Evolutionary conservation across 2,329 filamentous ascomycete species (phyloP), one percentile per base, ranked within the genome.

Genomic region (Penicillium sp.): DNA sequence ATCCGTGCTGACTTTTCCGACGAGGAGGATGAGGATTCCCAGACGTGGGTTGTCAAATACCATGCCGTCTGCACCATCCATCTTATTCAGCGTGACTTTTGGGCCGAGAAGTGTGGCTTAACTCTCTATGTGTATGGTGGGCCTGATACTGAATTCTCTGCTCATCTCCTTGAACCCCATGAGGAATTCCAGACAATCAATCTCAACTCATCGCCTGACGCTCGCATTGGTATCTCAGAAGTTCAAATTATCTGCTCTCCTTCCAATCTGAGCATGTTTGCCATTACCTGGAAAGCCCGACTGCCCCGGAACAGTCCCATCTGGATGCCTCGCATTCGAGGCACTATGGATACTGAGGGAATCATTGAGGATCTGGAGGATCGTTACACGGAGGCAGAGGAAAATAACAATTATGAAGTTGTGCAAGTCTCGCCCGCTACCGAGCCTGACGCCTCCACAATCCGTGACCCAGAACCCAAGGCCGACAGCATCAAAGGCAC

Each of bases 61-160:
- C 56, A 65, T 43, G 68, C 68, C 3, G 47, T 68, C 9, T 73
- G 69, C 51, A 69, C 64, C 0, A 40, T 73, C 26, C 60, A 57
- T 18, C 57, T 69, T 18, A 56, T 67, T 33, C 63, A 70, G 25
- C 65, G 64, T 33, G 61, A 57, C 31, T 67, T 73, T 37, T 71
- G 65, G 62, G 57, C 68, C 6, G 63, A 72, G 33, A 63, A 59
- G 47, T 73, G 71, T 44, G 64, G 62, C n/a, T 61, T 73, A 31
- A 46, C 49, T 18, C 48, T 73, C 26, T 53, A 62, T 31, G 31
- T 73, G 14, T 58, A 71, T 37, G 70, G 69, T 6, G 71, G 69
- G 1, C 70, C 69, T 18, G 60, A 66, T 1, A 65, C 67, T 8
- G 54, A 53, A 8, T 73, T 64, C 35, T 50, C 52, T 14, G 63